phyloP scores from a whole-genome alignment of 768 basidiomycete species.

The Suillus variegatus region DNA sequence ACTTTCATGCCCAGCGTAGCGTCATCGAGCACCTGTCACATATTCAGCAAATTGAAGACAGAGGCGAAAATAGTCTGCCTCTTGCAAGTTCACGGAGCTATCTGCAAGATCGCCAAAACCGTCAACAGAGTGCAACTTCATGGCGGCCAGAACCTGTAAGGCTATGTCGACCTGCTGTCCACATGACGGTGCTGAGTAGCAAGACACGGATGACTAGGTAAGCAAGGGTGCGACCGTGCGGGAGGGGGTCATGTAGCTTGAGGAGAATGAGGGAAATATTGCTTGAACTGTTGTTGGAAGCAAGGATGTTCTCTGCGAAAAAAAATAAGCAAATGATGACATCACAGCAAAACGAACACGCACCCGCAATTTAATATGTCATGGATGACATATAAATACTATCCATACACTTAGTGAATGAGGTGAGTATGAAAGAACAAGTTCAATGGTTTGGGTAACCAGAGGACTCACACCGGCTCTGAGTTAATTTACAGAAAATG shows the following conservation, averaged over 20 bases:
- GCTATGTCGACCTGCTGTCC: conserved; percentile 61
- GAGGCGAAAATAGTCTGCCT: conserved; percentile 24
- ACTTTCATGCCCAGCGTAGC: conserved; percentile 48
- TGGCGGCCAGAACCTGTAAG: conserved; percentile 43
- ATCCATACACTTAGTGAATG: too few relatives aligned
- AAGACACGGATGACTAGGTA: conserved; percentile 67
- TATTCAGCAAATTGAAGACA: conserved; percentile 6
- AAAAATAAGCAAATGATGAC: neutral
- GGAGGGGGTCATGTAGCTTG: conserved; percentile 49
- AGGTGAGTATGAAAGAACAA: too few relatives aligned
- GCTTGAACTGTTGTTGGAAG: conserved; percentile 43
- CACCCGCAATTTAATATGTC: conserved; percentile 79
- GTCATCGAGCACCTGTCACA: conserved; percentile 45
- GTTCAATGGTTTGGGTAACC: too few relatives aligned
- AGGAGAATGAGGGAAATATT: conserved; percentile 52
- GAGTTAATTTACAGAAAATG: too few relatives aligned
- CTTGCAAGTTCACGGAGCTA: conserved; percentile 14
- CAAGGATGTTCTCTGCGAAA: conserved; percentile 61
- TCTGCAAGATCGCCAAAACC: conserved; percentile 37
- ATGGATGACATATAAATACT: too few relatives aligned
- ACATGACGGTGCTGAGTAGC: conserved; percentile 55
- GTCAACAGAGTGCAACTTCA: conserved; percentile 48
- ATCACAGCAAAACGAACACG: conserved; percentile 12
- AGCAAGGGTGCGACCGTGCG: conserved; percentile 57
- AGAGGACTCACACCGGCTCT: too few relatives aligned